A percentile compares a stretch with the other conserved stretches of the same genome.
Evolutionary conservation across 2,329 filamentous ascomycete species (phyloP).

Genomic region (Fusarium chlamydosporum): DNA sequence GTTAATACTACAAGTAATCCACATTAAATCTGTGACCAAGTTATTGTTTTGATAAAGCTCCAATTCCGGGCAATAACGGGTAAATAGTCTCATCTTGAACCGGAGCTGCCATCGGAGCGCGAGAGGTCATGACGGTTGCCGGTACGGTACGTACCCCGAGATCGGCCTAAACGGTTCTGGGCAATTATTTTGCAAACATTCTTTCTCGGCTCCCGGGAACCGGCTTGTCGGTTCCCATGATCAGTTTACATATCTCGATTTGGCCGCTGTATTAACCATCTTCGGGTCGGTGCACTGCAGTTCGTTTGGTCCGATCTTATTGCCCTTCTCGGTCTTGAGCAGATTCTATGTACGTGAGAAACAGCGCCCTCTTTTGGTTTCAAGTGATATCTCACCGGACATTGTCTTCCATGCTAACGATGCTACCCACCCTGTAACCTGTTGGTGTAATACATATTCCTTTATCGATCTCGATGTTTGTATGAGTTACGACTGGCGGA

Average conservation of each 20-base stretch:
- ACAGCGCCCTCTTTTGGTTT: not conserved
- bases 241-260: not conserved
- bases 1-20: not conserved
- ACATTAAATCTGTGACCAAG: not conserved
- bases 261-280: not conserved
- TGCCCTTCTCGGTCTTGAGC: not conserved
- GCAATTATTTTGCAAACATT: constrained; percentile 20
- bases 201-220: constrained; percentile 12
- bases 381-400: constrained; percentile 26
- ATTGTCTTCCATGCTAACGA: constrained; percentile 37
- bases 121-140: not conserved
- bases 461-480: not conserved
- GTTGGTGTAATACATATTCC: not conserved
- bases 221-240: constrained; percentile 37
- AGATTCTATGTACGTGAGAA: constrained; percentile 3
- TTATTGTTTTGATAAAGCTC: not conserved
- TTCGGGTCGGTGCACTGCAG: constrained; percentile 3
- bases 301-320: constrained; percentile 7
- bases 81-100: not conserved
- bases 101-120: constrained; percentile 11
- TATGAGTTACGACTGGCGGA: not conserved
- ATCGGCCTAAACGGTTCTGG: constrained; percentile 25
- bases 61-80: not conserved
- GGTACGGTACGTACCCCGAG: constrained; percentile 1
- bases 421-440: not conserved